Evolutionary conservation across 768 basidiomycete species (phyloP).

Genomic region (Holtermanniella nyarrowii): DNA sequence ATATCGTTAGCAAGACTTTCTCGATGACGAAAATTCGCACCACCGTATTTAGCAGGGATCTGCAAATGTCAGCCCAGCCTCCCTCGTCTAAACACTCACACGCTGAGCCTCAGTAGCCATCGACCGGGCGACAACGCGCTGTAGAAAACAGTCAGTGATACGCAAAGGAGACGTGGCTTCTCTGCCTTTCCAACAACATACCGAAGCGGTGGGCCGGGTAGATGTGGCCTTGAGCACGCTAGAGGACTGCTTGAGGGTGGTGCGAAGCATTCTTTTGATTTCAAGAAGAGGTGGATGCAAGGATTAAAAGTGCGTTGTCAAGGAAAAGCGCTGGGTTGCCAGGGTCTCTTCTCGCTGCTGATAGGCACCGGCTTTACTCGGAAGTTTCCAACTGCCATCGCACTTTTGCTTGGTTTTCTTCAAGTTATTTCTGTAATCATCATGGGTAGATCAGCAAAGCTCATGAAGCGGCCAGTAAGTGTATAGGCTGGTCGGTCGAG

Average conservation of each 20-base stretch:
- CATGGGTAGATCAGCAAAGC: not conserved
- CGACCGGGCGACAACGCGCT: slow-evolving; percentile 8
- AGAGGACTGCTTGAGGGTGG: not conserved
- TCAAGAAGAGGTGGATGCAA: not conserved
- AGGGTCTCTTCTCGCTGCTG: too few relatives aligned
- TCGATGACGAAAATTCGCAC: slow-evolving; percentile 12
- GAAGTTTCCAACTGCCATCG: not conserved
- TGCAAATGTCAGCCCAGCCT: slow-evolving; percentile 8
- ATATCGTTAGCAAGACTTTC: not conserved
- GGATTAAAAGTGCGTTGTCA: too few relatives aligned
- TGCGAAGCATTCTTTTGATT: not conserved
- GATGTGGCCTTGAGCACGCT: not conserved
- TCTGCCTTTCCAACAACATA: not conserved
- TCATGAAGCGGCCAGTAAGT: not conserved
- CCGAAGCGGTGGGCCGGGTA: not conserved
- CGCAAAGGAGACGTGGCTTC: not conserved
- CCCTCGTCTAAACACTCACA: slow-evolving; percentile 12
- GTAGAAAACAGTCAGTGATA: too few relatives aligned
- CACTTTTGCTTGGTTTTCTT: too few relatives aligned
- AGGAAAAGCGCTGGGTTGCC: too few relatives aligned
- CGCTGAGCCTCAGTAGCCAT: slow-evolving; percentile 31
- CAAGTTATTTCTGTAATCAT: too few relatives aligned
- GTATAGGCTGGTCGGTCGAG: not conserved
- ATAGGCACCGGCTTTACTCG: not conserved
- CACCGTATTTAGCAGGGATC: slow-evolving; percentile 39